Base-by-base conservation (phyloP, 768 basidiomycete species). In the Auriscalpium vulgare region DNA sequence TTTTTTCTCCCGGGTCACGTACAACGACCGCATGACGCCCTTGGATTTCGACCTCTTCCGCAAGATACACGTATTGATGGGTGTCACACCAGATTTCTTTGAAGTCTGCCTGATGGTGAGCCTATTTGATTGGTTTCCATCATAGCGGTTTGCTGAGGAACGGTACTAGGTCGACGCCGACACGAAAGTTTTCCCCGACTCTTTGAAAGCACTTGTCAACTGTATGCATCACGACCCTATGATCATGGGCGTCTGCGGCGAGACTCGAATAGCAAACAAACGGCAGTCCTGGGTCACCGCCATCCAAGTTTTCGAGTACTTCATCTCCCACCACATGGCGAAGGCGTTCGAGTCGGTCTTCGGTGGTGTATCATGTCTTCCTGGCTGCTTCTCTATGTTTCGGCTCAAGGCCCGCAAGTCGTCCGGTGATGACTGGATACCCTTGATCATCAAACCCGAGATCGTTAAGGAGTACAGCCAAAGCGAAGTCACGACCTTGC, bases 341-440 rank as follows among this genome's bases (percentile, higher is more conserved):
- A 99, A 99, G 71, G 95, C 92, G 8, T 99, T 99, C 72, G 97
- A 99, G 70, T 94, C 97, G 19, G 93, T 97, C 23, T 98, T 99
- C 66, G 97, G 97, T 67, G 97, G 97, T 82, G 97, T 99, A 56
- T 94, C 97, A 11, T 99, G 97, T 76, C 77, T 98, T 34, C 97
- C 97, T 0, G 97, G 97, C n/a, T 99, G 97, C 72, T 99, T 99
- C 75, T 97, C 94, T 52, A 99, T 99, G 95, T 98, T 98, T 73
- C 80, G 97, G 52, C 78, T 99, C 67, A 99, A 99, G 70, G 95
- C 94, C 8, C 82, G 97, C 53, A 92, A 87, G 66, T 69, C 81
- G 16, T 79, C 79, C 19, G 95, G 94, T 52, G 91, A 95, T 59
- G 97, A 99, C 66, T 99, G 97, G 97, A 80, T 99, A 21, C 97